Conservation (phyloP, 495 filamentous ascomycete species). For the Pyrenula massariospora region DNA sequence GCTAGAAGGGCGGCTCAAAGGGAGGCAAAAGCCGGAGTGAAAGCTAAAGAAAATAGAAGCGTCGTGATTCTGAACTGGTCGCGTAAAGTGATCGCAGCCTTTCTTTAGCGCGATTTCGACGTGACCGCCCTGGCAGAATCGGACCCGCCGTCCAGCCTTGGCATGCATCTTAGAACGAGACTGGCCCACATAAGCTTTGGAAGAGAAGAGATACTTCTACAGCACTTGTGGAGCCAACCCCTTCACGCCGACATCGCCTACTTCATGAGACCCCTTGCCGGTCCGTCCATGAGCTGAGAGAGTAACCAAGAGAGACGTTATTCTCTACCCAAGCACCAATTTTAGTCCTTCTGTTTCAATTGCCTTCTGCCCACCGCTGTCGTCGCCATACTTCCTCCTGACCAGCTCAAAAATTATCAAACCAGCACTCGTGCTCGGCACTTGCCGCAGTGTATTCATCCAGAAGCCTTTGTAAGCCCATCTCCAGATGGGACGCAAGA, state of each 20-base stretch:
- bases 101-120: not conserved
- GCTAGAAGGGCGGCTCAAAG: too few species aligned
- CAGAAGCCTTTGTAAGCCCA: constrained; percentile 75
- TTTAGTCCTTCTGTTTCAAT: not conserved
- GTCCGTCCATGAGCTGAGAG: too few species aligned
- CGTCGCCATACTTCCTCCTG: constrained; percentile 60
- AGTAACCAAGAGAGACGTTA: too few species aligned
- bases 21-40: too few species aligned
- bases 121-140: not conserved
- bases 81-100: not conserved
- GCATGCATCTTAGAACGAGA: too few species aligned
- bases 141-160: not conserved
- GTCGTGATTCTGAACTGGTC: not conserved
- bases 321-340: not conserved
- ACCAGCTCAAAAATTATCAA: constrained; percentile 85
- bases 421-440: constrained; percentile 81
- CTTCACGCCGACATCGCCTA: too few species aligned
- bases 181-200: too few species aligned
- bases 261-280: too few species aligned
- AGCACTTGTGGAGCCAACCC: too few species aligned
- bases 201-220: too few species aligned
- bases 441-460: constrained; percentile 62
- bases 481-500: constrained; percentile 25
- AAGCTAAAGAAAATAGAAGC: too few species aligned
- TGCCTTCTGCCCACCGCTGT: not conserved